Percentiles rank a stretch among this genome's conserved stretches.
These are phyloP conservation scores for Lunularia cruciata DNA, from an alignment of 225 moss, liverwort and hornwort species.

Conservation along the genomic window DNA sequence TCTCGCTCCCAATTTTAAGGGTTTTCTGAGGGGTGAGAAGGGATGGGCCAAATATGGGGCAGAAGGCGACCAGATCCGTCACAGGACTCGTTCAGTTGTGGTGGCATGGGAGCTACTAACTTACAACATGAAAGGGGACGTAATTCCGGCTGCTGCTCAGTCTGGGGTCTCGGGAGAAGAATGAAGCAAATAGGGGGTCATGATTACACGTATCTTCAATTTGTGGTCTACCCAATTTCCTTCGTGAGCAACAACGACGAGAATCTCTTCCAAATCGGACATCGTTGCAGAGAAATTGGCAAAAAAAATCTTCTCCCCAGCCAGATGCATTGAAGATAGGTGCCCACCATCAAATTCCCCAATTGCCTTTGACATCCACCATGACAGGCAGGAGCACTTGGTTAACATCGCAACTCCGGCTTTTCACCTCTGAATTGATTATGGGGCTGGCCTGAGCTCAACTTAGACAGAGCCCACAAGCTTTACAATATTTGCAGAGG, in stretches of 20 bases:
- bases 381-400: slow-evolving; percentile 29
- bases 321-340: slow-evolving; percentile 7
- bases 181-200: slow-evolving; percentile 38
- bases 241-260: slow-evolving; percentile 21
- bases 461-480: slow-evolving; percentile 34
- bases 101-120: too few species aligned
- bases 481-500: slow-evolving; percentile 32
- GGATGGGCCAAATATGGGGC: too few species aligned
- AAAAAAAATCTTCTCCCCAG: slow-evolving; percentile 27
- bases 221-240: slow-evolving; percentile 32
- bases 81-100: too few species aligned
- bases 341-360: slow-evolving; percentile 26
- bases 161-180: too few species aligned
- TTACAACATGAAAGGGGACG: too few species aligned
- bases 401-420: slow-evolving; percentile 19
- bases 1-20: too few species aligned
- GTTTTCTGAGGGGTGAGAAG: too few species aligned
- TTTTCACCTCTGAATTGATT: slow-evolving; percentile 31
- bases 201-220: slow-evolving; percentile 24
- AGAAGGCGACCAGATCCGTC: too few species aligned
- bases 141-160: too few species aligned
- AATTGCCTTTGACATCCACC: slow-evolving; percentile 15
- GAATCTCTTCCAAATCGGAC: slow-evolving; percentile 22
- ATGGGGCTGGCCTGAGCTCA: slow-evolving; percentile 26
- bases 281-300: slow-evolving; percentile 28